These are phyloP conservation scores for Candida albicans DNA, from an alignment of 1,139 yeast species.

Conservation along the genomic window DNA sequence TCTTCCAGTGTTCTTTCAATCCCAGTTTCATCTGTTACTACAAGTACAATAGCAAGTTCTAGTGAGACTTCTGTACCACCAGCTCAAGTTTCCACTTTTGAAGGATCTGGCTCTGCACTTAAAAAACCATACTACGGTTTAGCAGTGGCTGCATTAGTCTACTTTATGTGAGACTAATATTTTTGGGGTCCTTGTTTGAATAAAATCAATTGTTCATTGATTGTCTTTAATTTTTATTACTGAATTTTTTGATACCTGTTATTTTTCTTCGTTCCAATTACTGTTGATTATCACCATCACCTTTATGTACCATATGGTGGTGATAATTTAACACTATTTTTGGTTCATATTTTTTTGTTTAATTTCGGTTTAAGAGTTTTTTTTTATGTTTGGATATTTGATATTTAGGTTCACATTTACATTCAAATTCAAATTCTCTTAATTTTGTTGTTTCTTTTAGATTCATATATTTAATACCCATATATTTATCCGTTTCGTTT, in stretches of 20 bases:
- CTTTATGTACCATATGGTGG: too few species aligned
- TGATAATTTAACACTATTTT: background rate
- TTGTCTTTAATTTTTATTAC: background rate
- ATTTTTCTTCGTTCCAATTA: too few species aligned
- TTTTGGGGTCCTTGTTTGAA: background rate
- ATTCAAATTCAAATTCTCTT: too few species aligned
- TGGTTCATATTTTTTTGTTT: background rate
- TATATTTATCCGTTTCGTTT: too few species aligned
- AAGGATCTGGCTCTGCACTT: slow-evolving; percentile 9
- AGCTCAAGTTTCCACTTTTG: slow-evolving; percentile 6
- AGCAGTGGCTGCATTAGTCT: slow-evolving; percentile 7
- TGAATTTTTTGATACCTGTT: background rate
- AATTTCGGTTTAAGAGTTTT: slow-evolving; percentile 1
- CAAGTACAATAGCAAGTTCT: background rate
- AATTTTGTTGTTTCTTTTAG: too few species aligned
- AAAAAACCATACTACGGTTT: slow-evolving; percentile 8
- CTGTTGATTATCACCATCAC: too few species aligned
- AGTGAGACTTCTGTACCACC: slow-evolving; percentile 6
- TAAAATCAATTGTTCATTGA: background rate
- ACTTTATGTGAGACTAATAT: slow-evolving; percentile 1
- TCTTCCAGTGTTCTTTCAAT: slow-evolving; percentile 3
- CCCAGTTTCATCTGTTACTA: slow-evolving; percentile 5
- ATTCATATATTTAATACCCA: too few species aligned
- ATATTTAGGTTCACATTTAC: too few species aligned
- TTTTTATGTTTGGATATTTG: background rate